A percentile compares a stretch with the other conserved stretches of the same genome.
These are phyloP conservation scores for Boeremia exigua DNA, from an alignment of 2,329 filamentous ascomycete genomes.

Conservation along the genomic window DNA sequence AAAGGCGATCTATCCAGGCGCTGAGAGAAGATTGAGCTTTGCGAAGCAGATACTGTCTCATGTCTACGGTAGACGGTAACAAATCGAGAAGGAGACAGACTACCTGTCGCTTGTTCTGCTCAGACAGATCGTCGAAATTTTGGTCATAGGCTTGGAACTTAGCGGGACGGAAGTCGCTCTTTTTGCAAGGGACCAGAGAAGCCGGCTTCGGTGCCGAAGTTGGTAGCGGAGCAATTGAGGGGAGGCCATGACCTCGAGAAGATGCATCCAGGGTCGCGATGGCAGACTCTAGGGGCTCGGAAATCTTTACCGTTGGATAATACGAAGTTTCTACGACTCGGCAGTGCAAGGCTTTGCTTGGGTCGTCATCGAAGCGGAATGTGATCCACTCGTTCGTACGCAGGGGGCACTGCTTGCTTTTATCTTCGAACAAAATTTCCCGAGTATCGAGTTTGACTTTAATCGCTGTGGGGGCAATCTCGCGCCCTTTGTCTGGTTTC, in stretches of 20 bases:
- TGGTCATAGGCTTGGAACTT: slow-evolving; percentile 57
- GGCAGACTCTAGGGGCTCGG: slow-evolving; percentile 31
- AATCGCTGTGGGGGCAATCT: slow-evolving; percentile 4
- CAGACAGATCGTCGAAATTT: slow-evolving; percentile 63
- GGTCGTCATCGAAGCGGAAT: slow-evolving; percentile 34
- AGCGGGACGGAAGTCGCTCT: slow-evolving; percentile 39
- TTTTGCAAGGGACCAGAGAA: neutral
- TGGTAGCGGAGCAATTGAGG: neutral
- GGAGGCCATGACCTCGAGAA: neutral
- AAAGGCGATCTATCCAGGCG: slow-evolving; percentile 65
- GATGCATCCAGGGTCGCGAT: neutral
- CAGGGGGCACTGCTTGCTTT: slow-evolving; percentile 43
- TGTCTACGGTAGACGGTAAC: slow-evolving; percentile 66
- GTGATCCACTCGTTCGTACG: slow-evolving; percentile 61
- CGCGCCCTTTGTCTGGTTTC: neutral
- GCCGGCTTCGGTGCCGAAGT: neutral
- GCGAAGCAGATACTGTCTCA: slow-evolving; percentile 58
- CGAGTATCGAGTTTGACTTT: slow-evolving; percentile 46
- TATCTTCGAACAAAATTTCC: slow-evolving; percentile 53
- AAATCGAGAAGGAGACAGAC: slow-evolving; percentile 63
- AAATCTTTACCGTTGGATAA: slow-evolving; percentile 51
- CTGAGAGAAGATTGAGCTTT: slow-evolving; percentile 49
- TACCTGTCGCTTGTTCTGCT: slow-evolving; percentile 54
- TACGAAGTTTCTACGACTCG: slow-evolving; percentile 55
- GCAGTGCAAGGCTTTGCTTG: slow-evolving; percentile 52